These are phyloP conservation scores for Aeminium ludgeri DNA, from an alignment of 495 filamentous ascomycete genomes.

Conservation along the genomic window DNA sequence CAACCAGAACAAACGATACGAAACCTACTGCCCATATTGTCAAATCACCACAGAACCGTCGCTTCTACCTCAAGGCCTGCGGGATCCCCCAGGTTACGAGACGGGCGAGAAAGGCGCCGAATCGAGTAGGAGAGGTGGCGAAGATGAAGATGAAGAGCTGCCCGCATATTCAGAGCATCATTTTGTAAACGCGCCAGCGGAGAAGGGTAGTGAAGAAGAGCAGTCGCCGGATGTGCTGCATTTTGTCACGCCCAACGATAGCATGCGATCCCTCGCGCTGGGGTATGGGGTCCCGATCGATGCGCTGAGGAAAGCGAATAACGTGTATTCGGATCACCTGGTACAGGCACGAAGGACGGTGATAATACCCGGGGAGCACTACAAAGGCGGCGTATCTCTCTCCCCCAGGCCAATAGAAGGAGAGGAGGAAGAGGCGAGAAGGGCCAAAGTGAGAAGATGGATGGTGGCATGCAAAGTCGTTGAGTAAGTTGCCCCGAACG, in stretches of 20 bases:
- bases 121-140: slow-evolving; percentile 20
- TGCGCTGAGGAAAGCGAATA: slow-evolving; percentile 42
- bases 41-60: slow-evolving; percentile 36
- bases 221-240: slow-evolving; percentile 43
- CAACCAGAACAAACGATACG: slow-evolving; percentile 49
- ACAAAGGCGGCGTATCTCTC: slow-evolving; percentile 43
- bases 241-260: slow-evolving; percentile 50
- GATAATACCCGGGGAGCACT: slow-evolving; percentile 48
- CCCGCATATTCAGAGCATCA: slow-evolving; percentile 24
- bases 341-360: slow-evolving; percentile 47
- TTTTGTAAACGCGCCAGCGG: slow-evolving; percentile 13
- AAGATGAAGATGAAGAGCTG: slow-evolving; percentile 10
- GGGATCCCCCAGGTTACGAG: slow-evolving; percentile 42
- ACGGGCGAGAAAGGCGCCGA: slow-evolving; percentile 21
- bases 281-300: slow-evolving; percentile 44
- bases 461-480: slow-evolving; percentile 55
- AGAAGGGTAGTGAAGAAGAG: slow-evolving; percentile 19
- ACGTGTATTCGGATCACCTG: slow-evolving; percentile 46
- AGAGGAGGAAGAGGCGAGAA: slow-evolving; percentile 49
- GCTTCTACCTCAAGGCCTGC: slow-evolving; percentile 37
- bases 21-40: slow-evolving; percentile 49
- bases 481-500: slow-evolving; percentile 32
- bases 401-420: slow-evolving; percentile 49
- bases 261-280: slow-evolving; percentile 44
- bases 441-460: slow-evolving; percentile 47